phyloP scores from a whole-genome alignment of 345 rosid species.

The Capsella bursapastoris region DNA sequence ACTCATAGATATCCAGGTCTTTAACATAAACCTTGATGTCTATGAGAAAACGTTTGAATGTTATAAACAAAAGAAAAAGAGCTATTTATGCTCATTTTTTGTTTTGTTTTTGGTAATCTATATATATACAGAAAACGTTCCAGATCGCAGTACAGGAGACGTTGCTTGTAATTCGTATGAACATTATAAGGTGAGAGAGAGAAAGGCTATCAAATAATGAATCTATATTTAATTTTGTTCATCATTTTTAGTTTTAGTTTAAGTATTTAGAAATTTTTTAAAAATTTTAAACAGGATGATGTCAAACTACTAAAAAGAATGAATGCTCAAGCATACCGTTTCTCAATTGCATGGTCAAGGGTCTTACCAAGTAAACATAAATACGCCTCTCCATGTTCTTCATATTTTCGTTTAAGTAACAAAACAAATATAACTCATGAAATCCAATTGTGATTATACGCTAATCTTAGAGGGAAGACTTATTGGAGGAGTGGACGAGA shows the following conservation, averaged over 20 bases:
- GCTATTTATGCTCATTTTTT: neutral
- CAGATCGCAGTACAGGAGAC: conserved; percentile 28
- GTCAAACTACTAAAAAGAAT: neutral
- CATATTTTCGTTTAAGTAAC: neutral
- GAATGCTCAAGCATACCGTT: conserved; percentile 28
- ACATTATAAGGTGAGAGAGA: conserved; percentile 26
- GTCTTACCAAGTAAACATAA: conserved; percentile 43
- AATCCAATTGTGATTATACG: neutral
- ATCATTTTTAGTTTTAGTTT: neutral
- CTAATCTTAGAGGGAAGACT: conserved; percentile 49
- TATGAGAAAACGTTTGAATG: neutral
- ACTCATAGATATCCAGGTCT: conserved; percentile 36
- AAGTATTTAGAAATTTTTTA: neutral
- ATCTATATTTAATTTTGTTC: neutral
- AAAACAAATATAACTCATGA: neutral
- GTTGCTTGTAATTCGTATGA: conserved; percentile 31
- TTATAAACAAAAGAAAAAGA: no score
- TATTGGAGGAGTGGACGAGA: conserved; percentile 49
- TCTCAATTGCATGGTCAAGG: conserved; percentile 50
- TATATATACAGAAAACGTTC: conserved; percentile 20
- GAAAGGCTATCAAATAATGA: neutral
- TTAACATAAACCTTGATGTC: neutral
- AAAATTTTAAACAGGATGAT: neutral
- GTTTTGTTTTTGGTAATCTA: neutral
- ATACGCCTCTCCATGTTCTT: neutral